These are phyloP conservation scores for Botrytis paeoniae DNA, from an alignment of 2,329 filamentous ascomycete genomes.

Conservation along the genomic window DNA sequence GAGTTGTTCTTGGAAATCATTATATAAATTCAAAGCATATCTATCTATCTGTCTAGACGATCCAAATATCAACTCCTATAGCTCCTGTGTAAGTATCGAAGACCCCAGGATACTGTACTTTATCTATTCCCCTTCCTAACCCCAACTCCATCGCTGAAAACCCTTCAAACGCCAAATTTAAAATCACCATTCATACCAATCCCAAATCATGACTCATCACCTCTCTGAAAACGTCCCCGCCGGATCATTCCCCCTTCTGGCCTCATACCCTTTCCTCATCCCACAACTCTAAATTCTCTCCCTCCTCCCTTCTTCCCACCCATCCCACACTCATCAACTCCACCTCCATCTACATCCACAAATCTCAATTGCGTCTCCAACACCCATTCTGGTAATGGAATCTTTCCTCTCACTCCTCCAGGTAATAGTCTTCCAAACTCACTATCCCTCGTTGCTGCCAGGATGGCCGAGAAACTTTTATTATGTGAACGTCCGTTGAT, in stretches of 20 bases:
- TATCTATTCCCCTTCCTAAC: neutral
- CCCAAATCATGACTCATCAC: neutral
- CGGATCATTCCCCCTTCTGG: constrained; percentile 64
- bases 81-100: neutral
- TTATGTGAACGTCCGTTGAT: constrained; percentile 25
- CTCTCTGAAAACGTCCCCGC: constrained; percentile 25
- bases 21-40: neutral
- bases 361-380: neutral
- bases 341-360: constrained; percentile 39
- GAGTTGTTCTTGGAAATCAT: neutral
- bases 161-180: neutral
- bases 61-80: neutral
- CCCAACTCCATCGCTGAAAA: neutral
- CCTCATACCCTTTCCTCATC: constrained; percentile 61
- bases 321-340: constrained; percentile 69
- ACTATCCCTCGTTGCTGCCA: constrained; percentile 24
- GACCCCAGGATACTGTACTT: neutral
- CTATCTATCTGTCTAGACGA: neutral
- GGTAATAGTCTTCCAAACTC: neutral
- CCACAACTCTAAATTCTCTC: constrained; percentile 45
- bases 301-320: constrained; percentile 52
- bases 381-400: neutral
- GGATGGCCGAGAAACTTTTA: constrained; percentile 27
- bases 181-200: neutral
- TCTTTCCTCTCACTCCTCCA: neutral